Percentiles rank a stretch among this genome's conserved stretches.
Evolutionary conservation across 345 rosid species (phyloP).

Genomic region (Gossypium longicalyx): DNA sequence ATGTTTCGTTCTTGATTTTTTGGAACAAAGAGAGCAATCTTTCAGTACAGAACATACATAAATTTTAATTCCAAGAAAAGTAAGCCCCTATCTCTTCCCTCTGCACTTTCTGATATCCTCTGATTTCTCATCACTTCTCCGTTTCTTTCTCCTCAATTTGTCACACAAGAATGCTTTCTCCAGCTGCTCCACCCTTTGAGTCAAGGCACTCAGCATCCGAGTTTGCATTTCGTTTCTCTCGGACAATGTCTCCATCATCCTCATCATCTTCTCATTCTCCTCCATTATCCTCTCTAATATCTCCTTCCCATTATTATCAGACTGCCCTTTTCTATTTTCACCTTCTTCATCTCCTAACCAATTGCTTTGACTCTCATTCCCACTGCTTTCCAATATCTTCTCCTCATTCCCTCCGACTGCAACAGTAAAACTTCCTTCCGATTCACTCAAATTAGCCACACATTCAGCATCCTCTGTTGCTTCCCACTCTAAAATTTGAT

Average conservation of each 20-base stretch:
- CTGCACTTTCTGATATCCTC: no score
- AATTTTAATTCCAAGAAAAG: no score
- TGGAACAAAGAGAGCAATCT: no score
- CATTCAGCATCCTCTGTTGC: neutral
- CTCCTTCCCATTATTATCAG: neutral
- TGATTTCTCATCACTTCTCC: no score
- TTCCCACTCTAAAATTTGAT: neutral
- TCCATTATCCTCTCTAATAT: conserved; percentile 43
- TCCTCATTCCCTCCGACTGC: neutral
- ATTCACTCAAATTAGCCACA: neutral
- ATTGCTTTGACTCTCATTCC: conserved; percentile 13
- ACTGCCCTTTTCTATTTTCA: neutral
- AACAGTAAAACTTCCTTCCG: neutral
- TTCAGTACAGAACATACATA: no score
- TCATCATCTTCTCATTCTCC: conserved; percentile 45
- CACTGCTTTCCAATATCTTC: neutral
- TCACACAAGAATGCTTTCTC: no score
- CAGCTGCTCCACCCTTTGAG: conserved; percentile 44
- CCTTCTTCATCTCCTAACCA: neutral
- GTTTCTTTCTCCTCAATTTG: conserved; percentile 29
- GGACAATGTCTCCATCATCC: conserved; percentile 18
- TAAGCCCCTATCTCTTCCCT: no score
- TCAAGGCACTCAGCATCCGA: conserved; percentile 33
- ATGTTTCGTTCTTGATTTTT: no score
- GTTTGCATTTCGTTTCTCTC: conserved; percentile 51